A percentile compares a stretch with the other conserved stretches of the same genome.
These are phyloP conservation scores for Puccinia polysora DNA, from an alignment of 1,284 basidiomycete species.

Conservation along the genomic window DNA sequence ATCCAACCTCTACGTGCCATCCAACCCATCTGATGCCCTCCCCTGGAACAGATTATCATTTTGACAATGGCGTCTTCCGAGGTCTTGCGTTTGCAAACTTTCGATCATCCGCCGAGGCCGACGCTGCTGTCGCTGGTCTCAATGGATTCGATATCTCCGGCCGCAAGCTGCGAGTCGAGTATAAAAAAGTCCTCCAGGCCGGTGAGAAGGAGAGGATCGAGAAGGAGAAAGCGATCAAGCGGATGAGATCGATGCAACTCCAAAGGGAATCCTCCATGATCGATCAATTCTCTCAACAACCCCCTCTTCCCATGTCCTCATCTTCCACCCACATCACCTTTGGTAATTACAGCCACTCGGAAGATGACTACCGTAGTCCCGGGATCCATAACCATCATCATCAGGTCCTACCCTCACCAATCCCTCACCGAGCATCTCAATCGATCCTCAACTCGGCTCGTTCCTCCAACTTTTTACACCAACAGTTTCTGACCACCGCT, in stretches of 20 bases:
- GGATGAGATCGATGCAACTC: conserved; percentile 93
- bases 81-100: conserved; percentile 99
- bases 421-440: neutral
- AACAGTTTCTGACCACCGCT: neutral
- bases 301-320: conserved; percentile 9
- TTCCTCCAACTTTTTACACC: neutral
- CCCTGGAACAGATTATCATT: conserved; percentile 58
- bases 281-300: conserved; percentile 11
- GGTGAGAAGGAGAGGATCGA: conserved; percentile 99
- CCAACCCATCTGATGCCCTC: too few relatives aligned
- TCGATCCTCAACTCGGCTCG: neutral
- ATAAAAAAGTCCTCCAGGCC: conserved; percentile 97
- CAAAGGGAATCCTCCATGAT: conserved; percentile 51
- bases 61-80: conserved; percentile 92
- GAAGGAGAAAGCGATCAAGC: conserved; percentile 93
- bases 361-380: conserved; percentile 3
- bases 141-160: conserved; percentile 89
- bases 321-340: conserved; percentile 16
- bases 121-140: conserved; percentile 88
- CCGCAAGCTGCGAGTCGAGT: conserved; percentile 96
- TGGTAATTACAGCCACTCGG: neutral
- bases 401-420: neutral
- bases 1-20: conserved; percentile 46
- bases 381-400: conserved; percentile 13
- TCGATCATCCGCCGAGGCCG: conserved; percentile 80